Evolutionary conservation across 2,329 filamentous ascomycete species (phyloP), one percentile per base, ranked within the genome.

Genomic region (Fusarium veterinarium): DNA sequence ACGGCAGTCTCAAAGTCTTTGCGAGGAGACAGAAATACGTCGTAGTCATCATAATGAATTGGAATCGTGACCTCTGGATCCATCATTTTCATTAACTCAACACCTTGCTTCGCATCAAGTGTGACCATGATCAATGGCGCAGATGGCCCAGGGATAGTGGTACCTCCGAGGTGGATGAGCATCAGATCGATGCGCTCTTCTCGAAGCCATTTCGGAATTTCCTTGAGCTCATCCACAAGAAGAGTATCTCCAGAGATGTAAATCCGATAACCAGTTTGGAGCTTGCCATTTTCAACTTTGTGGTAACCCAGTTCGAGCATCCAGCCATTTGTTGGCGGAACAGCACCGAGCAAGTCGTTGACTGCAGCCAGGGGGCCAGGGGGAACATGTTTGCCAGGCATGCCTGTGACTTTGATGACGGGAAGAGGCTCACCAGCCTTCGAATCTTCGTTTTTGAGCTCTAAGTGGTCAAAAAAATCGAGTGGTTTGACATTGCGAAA

Each of bases 161-260:
- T 92, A 5, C 90, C 90, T 25, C 90, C 90, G 1, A 92, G 80
- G 69, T 93, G 91, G 3, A 90, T 84, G 17, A 92, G 83, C 90
- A 92, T 92, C 59, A 92, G 80, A 75, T 92, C 90, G 61, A 92
- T 88, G 38, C 84, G 84, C 53, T 88, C 81, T 6, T 83, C 83
- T 23, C 82, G 80, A 71, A 91, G 89, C 52, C 86, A 83, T 67
- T 87, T 77, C 0, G 88, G 87, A 42, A 93, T 92, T 67, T 89
- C 84, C 52, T 87, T 85, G 2, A 92, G 84, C 55, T 92, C 90
- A 28, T 75, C 70, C 14, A 75, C 55, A 75, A 91, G 83, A 12
- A 92, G 82, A 4, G 90, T 92, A 76, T 92, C 90, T 25, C 90
- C 90, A 0, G 89, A 89, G 66, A 92, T 91, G 79, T 92, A 92